Conservation (phyloP, 2,329 filamentous ascomycete genomes). For the Colletotrichum salicis region DNA sequence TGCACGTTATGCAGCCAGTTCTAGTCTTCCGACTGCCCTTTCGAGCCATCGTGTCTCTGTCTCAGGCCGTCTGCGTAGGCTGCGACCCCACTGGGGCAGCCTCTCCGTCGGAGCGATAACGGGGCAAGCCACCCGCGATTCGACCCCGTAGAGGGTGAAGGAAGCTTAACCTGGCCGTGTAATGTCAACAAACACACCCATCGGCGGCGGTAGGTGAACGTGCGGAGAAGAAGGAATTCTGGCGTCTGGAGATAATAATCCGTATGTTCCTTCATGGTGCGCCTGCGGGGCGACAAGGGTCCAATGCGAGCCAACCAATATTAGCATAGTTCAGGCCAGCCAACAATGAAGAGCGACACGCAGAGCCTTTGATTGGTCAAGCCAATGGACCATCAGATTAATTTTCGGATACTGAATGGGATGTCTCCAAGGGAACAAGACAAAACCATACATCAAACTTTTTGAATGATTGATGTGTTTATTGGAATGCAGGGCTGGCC, state of each 20-base stretch:
- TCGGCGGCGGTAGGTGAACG: not conserved
- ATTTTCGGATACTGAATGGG: not conserved
- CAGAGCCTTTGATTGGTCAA: not conserved
- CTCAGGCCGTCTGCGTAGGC: not conserved
- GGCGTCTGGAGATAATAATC: not conserved
- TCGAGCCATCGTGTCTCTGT: slow-evolving; percentile 10
- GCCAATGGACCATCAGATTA: not conserved
- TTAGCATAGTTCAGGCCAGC: slow-evolving; percentile 18
- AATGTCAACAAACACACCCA: not conserved
- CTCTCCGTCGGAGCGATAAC: not conserved
- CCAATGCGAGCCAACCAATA: slow-evolving; percentile 12
- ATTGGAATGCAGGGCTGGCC: not conserved
- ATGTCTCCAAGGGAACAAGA: not conserved
- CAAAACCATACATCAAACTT: not conserved
- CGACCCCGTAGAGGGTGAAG: not conserved
- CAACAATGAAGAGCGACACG: not conserved
- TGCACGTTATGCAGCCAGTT: slow-evolving; percentile 66
- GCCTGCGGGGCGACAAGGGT: not conserved
- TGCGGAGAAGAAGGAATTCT: not conserved
- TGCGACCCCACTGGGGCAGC: not conserved
- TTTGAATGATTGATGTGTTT: not conserved
- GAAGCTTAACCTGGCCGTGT: not conserved
- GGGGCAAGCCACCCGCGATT: not conserved
- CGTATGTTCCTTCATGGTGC: not conserved
- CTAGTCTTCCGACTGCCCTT: slow-evolving; percentile 49